Evolutionary conservation across 2,329 filamentous ascomycete species (phyloP), one percentile per base, ranked within the genome.

Genomic region (Phialophora expanda): DNA sequence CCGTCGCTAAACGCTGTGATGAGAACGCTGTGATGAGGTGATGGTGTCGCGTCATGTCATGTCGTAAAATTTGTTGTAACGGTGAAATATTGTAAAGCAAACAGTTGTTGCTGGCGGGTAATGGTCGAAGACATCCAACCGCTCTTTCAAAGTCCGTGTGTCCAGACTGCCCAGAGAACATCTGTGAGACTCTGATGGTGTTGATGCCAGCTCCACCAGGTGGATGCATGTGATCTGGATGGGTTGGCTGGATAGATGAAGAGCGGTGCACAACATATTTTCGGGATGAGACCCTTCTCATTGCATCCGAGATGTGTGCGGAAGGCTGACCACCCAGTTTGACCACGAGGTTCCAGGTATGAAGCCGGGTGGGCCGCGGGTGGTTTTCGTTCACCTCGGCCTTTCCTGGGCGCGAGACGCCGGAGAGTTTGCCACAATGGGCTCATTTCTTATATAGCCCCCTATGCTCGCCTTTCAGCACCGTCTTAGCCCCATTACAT

Each of bases 1-100:
- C 62, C 62, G 46, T 54, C 62, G 62, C 62, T 55, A 48, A 64
- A 59, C 48, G 55, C 62, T 58, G 30, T 24, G 20, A 32, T 20
- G 17, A 20, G 6, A 44, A 44, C 14, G 17, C 38, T 44, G 38
- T n/a, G 14, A n/a, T 44, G 38, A 8, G 38, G 17, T 44, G 38
- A 44, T 44, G 38, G 38, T 44, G 38, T 44, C 6, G 38, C 17
- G 17, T n/a, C 38, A 8, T 44, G 17, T 44, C 38, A n/a, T n/a
- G 17, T 44, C 38, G 17, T 44, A 44, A 44, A n/a, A 44, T 2
- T 8, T 17, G 17, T n/a, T n/a, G 38, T 44, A n/a, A 41, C 17
- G 38, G 38, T 44, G 38, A 9, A 41, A 11, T n/a, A 2, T 44
- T n/a, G 5, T 44, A 6, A n/a, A 8, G 0, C 4, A 44, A 41